A percentile compares a stretch with the other conserved stretches of the same genome.
phyloP scores from a whole-genome alignment of 2,329 filamentous ascomycete genomes.

The Diplodia seriata region DNA sequence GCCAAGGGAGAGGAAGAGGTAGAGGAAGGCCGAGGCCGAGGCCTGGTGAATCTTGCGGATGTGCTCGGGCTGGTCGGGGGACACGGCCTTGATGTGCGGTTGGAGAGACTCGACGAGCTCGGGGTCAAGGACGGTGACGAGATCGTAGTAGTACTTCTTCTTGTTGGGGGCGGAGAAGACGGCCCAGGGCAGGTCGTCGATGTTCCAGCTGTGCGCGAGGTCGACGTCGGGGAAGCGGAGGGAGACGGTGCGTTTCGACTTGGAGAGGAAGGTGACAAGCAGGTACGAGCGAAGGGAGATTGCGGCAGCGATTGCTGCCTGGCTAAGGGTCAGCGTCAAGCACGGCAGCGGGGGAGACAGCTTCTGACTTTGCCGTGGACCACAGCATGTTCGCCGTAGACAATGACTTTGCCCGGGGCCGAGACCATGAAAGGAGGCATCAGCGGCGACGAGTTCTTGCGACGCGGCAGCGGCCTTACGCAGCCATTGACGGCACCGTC shows the following conservation, averaged over 20 bases:
- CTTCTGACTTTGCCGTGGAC: constrained; percentile 84
- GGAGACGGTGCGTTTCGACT: constrained; percentile 86
- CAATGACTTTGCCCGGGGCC: constrained; percentile 96
- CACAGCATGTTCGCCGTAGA: constrained; percentile 98
- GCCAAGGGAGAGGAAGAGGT: constrained; percentile 88
- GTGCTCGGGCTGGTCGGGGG: constrained; percentile 68
- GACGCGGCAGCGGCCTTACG: constrained; percentile 13
- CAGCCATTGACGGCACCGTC: constrained; percentile 22
- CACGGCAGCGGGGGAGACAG: background rate
- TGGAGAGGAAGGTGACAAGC: constrained; percentile 91
- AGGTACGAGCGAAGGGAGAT: constrained; percentile 96
- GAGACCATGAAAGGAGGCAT: constrained; percentile 97
- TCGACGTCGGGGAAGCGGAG: constrained; percentile 91
- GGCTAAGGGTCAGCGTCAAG: constrained; percentile 36
- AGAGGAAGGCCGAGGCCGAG: constrained; percentile 86
- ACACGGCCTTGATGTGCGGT: constrained; percentile 77
- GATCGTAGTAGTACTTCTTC: constrained; percentile 94
- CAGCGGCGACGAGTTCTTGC: constrained; percentile 61
- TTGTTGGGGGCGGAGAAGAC: constrained; percentile 79
- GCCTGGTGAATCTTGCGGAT: constrained; percentile 83
- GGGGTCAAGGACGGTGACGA: constrained; percentile 77
- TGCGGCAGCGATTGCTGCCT: constrained; percentile 91
- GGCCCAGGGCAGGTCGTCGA: constrained; percentile 88
- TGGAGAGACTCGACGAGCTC: constrained; percentile 82
- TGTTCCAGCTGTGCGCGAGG: constrained; percentile 90